phyloP scores from a whole-genome alignment of 2,329 filamentous ascomycete species.

The Fusarium algeriense region DNA sequence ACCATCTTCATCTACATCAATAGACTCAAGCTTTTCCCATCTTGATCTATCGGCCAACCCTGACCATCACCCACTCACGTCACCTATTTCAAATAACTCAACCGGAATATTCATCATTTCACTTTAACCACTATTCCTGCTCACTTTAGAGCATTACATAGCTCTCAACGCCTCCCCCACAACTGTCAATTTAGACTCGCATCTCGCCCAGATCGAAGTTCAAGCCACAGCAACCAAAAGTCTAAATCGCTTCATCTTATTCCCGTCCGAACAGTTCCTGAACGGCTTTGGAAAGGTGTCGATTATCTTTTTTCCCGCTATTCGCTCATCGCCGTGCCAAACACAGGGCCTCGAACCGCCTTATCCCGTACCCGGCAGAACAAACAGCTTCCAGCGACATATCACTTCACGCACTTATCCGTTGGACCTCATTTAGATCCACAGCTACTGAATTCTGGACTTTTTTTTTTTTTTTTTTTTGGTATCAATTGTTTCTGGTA shows the following conservation, averaged over 20 bases:
- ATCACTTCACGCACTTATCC: constrained; percentile 11
- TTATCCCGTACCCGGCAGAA: constrained; percentile 25
- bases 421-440: constrained; percentile 11
- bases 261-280: constrained; percentile 17
- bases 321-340: constrained; percentile 31
- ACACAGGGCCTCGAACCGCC: constrained; percentile 37
- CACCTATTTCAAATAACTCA: constrained; percentile 14
- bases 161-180: constrained; percentile 29
- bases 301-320: neutral
- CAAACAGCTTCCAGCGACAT: neutral
- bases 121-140: constrained; percentile 40
- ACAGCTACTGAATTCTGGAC: constrained; percentile 24
- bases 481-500: constrained; percentile 13
- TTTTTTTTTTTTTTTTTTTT: neutral
- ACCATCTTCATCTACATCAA: constrained; percentile 15
- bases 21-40: neutral
- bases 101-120: constrained; percentile 10
- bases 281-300: constrained; percentile 31
- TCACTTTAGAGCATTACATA: constrained; percentile 7
- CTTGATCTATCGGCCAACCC: constrained; percentile 11
- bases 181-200: constrained; percentile 7
- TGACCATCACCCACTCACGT: constrained; percentile 19
- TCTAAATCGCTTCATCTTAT: constrained; percentile 22
- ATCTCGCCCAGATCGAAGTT: constrained; percentile 15
- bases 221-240: constrained; percentile 23